Evolutionary conservation across 2,329 filamentous ascomycete genomes (phyloP), one percentile per base, ranked within the genome.

Genomic region (Colletotrichum incanum): DNA sequence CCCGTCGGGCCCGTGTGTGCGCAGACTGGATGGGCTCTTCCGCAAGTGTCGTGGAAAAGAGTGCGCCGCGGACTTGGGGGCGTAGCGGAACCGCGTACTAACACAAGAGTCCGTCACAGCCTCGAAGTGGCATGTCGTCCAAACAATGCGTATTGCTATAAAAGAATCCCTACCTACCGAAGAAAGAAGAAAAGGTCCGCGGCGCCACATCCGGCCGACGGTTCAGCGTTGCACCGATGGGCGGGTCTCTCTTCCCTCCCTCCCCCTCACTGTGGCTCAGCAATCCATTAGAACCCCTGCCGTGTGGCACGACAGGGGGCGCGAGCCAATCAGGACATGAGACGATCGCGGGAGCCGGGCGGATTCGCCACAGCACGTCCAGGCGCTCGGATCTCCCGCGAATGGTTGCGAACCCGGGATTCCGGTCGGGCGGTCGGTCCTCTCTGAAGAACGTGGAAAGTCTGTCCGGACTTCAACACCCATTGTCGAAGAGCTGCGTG

Each of bases 81-180:
- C 49, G n/a, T 4, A 26, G 47, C 47, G n/a, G n/a, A 49, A 49
- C n/a, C n/a, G 14, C 37, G 18, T 49, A 49, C 12, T n/a, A n/a
- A 23, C 11, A 6, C 16, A 62, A 54, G 41, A 16, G 39, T 6
- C 4, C 4, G n/a, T 52, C 61, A 39, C 37, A 64, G 61, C 61
- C 61, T 64, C 61, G 61, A 55, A 55, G 12, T 55, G 49, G 61
- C 61, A 64, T 64, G 61, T 64, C 61, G 61, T 64, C 14, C 7
- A 55, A 64, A 64, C 41, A 41, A 64, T 50, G 45, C 47, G 31
- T 5, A 52, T 20, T n/a, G 8, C 31, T 8, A 34, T 8, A 5
- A 4, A 31, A 31, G 6, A 31, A 31, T 31, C 28, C 28, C 34
- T 11, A 37, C 34, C 34, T 37, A 8, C 8, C 34, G 2, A 43